phyloP scores from a whole-genome alignment of 768 basidiomycete genomes.

The Tylopilus vinaceipallidus region DNA sequence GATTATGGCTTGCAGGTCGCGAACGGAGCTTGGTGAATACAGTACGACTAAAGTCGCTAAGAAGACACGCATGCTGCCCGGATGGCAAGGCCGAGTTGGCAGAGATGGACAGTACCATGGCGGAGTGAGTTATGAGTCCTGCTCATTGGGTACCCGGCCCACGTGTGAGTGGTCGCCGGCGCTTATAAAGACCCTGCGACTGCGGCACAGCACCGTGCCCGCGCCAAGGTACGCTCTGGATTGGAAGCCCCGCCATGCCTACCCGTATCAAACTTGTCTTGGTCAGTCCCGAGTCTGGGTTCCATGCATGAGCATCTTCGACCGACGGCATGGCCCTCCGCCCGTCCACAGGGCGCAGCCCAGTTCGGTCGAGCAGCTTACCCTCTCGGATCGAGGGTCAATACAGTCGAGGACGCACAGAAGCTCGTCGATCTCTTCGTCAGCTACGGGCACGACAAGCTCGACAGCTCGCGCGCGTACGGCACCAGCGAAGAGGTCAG shows the following conservation, averaged over 20 bases:
- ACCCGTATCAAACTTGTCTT: constrained; percentile 7
- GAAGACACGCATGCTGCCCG: too few relatives aligned
- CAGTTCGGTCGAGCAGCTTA: constrained; percentile 13
- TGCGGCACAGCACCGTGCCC: too few relatives aligned
- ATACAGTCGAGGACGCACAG: constrained; percentile 17
- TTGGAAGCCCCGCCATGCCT: constrained; percentile 2
- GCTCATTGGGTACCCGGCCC: too few relatives aligned
- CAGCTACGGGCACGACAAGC: constrained; percentile 10
- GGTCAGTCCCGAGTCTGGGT: not conserved
- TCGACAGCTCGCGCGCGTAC: constrained; percentile 13
- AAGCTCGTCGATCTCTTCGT: constrained; percentile 18
- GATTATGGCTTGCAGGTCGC: too few relatives aligned
- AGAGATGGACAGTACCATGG: too few relatives aligned
- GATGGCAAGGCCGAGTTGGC: too few relatives aligned
- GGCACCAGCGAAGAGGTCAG: constrained; percentile 16
- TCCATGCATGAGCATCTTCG: not conserved
- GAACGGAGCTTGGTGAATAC: too few relatives aligned
- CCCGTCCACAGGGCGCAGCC: constrained; percentile 15
- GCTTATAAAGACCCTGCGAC: too few relatives aligned
- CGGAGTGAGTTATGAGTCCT: too few relatives aligned
- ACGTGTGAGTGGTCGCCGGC: too few relatives aligned
- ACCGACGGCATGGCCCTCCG: not conserved
- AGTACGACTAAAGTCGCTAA: too few relatives aligned
- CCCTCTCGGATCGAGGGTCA: constrained; percentile 8
- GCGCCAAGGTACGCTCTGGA: too few relatives aligned